Conservation (phyloP, 2,329 filamentous ascomycete species). For the Celoporthe dispersa region DNA sequence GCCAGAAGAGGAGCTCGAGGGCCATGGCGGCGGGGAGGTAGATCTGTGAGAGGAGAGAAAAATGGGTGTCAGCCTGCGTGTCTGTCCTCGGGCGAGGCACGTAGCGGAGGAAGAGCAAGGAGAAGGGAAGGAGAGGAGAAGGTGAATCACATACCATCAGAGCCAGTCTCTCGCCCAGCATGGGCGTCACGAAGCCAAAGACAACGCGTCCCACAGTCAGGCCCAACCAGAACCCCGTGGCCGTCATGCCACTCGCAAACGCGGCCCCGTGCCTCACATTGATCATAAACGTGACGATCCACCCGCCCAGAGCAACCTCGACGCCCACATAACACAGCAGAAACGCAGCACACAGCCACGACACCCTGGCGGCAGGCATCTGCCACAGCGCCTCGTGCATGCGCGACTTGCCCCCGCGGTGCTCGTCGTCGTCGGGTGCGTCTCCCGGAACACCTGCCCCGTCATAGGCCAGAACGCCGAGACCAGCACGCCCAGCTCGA, state of each 20-base stretch:
- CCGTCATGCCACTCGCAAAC: constrained; percentile 74
- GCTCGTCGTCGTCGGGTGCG: constrained; percentile 33
- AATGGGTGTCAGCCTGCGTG: constrained; percentile 30
- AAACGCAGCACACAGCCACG: constrained; percentile 75
- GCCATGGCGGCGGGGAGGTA: constrained; percentile 70
- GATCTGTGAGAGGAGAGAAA: constrained; percentile 38
- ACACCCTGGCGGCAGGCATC: constrained; percentile 53
- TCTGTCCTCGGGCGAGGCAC: too few species aligned
- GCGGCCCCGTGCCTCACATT: constrained; percentile 68
- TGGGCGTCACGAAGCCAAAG: constrained; percentile 74
- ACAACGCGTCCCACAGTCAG: constrained; percentile 73
- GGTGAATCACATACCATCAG: constrained; percentile 40
- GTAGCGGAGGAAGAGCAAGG: too few species aligned
- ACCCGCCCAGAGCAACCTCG: constrained; percentile 77
- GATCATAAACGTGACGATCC: constrained; percentile 87
- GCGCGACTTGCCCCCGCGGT: constrained; percentile 33
- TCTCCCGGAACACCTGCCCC: constrained; percentile 55
- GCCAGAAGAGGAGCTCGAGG: constrained; percentile 77
- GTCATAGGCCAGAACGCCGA: constrained; percentile 64
- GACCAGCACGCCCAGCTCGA: constrained; percentile 57
- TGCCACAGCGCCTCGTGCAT: constrained; percentile 47
- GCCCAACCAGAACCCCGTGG: constrained; percentile 82
- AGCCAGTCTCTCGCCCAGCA: constrained; percentile 70
- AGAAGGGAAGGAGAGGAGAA: background rate
- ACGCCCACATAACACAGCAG: constrained; percentile 77